Evolutionary conservation across 2,329 filamentous ascomycete genomes (phyloP).

Genomic region (Ascochyta pisi): DNA sequence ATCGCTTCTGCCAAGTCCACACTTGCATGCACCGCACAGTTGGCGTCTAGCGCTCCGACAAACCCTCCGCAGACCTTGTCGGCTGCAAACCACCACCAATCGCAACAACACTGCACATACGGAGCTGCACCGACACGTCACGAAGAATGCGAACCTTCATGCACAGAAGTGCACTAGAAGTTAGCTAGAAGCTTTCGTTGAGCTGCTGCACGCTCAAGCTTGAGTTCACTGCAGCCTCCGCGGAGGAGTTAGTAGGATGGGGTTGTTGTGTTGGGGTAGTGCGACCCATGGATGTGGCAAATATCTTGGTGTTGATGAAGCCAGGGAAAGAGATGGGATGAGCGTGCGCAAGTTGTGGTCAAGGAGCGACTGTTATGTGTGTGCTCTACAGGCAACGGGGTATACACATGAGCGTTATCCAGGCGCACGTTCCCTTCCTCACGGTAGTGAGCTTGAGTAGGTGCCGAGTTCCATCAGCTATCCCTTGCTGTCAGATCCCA

Average conservation of each 20-base stretch:
- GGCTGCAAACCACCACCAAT: conserved; percentile 8
- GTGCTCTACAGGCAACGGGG: neutral
- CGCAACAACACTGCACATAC: neutral
- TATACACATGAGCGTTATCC: neutral
- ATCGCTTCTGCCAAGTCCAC: conserved; percentile 8
- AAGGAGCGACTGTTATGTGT: neutral
- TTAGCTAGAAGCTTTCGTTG: conserved; percentile 12
- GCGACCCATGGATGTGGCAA: neutral
- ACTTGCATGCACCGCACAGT: conserved; percentile 5
- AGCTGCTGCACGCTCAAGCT: conserved; percentile 6
- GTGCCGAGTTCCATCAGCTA: neutral
- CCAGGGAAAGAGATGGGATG: neutral
- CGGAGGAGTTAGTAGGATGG: conserved; percentile 4
- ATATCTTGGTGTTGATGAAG: neutral
- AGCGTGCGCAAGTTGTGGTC: neutral
- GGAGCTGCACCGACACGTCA: conserved; percentile 7
- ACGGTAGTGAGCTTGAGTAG: conserved; percentile 5
- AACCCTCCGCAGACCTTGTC: conserved; percentile 13
- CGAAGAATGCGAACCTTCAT: conserved; percentile 2
- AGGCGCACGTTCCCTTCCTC: neutral
- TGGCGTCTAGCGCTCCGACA: conserved; percentile 17
- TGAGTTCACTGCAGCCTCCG: conserved; percentile 5
- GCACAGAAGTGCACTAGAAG: conserved; percentile 17
- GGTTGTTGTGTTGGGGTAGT: neutral
- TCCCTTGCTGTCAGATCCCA: conserved; percentile 8